Evolutionary conservation across 2,329 filamentous ascomycete genomes (phyloP).

Genomic region (Trichoderma asperellum): DNA sequence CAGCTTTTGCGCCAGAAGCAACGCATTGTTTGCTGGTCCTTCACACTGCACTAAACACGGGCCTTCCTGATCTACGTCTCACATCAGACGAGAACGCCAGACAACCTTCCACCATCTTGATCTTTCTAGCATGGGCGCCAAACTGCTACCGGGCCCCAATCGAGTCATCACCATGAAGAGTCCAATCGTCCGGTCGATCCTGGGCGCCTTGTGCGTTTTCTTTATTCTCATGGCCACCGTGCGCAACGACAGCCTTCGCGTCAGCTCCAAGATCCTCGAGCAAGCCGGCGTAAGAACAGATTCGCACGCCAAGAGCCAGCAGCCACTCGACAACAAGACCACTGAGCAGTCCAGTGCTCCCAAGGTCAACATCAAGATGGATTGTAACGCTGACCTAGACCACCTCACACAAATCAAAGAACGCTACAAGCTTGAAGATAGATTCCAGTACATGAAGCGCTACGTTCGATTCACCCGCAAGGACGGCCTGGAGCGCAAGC

Average conservation of each 20-base stretch:
- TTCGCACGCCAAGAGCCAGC: slow-evolving; percentile 37
- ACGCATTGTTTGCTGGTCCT: not conserved
- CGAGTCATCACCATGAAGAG: slow-evolving; percentile 55
- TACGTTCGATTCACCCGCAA: slow-evolving; percentile 56
- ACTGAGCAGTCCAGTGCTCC: slow-evolving; percentile 29
- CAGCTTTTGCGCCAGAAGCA: not conserved
- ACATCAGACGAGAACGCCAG: not conserved
- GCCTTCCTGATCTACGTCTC: not conserved
- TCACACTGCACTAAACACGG: not conserved
- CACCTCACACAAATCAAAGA: slow-evolving; percentile 51
- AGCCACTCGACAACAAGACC: slow-evolving; percentile 37
- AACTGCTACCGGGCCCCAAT: slow-evolving; percentile 41
- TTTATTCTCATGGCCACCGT: slow-evolving; percentile 49
- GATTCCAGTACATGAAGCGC: slow-evolving; percentile 60
- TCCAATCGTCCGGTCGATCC: slow-evolving; percentile 50
- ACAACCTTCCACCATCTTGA: not conserved
- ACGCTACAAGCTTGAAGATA: slow-evolving; percentile 53
- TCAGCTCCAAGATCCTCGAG: slow-evolving; percentile 47
- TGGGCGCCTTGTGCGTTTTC: slow-evolving; percentile 50
- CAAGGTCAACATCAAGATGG: slow-evolving; percentile 44
- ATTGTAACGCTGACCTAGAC: slow-evolving; percentile 55
- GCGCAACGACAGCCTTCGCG: slow-evolving; percentile 47
- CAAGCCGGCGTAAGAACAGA: slow-evolving; percentile 39
- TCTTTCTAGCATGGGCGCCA: slow-evolving; percentile 44
- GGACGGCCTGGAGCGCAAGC: slow-evolving; percentile 53